Base-by-base conservation (phyloP, 805 yeast genomes). In the Wickerhamomyces silvicola region DNA sequence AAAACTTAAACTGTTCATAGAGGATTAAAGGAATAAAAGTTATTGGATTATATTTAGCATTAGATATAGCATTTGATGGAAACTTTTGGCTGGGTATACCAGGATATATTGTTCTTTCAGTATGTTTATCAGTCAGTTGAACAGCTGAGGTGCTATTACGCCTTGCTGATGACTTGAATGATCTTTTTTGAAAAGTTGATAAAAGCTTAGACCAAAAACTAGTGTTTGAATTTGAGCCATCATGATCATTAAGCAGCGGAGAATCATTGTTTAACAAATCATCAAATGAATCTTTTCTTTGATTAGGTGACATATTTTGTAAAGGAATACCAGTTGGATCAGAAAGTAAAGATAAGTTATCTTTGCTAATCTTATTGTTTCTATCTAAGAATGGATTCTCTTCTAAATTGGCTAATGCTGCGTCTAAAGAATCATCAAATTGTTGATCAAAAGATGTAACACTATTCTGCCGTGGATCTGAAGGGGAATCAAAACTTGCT, bases 1-100 rank as follows among this genome's bases (percentile, higher is more conserved):
- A 92, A 57, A 92, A 90, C 62, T 88, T 87, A 75, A 92, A 92
- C 65, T 92, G 99, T 55, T 90, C 96, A 57, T 83, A 94, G 19
- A 92, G 68, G 33, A 92, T 77, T 26, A 85, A 68, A 4, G 99
- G 99, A 8, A 92, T 60, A 50, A 92, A 92, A 2, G 95, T 78
- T 22, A 86, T 54, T 3, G 92, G 84, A 46, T 84, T 84, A 60
- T 92, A 92, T 59, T 88, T 90, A 15, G 98, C 97, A 58, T 92
- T 92, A 28, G 95, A 83, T 10, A 92, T 72, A 6, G 92, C 84
- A 55, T 92, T 92, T 10, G 85, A 60, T 2, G 92, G 64, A 35
- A 61, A 64, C 29, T 46, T 54, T 29, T 54, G 37, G 6, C 58
- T 59, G 2, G 70, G 64, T 20, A 65, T 57, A 15, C 60, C 61